Evolutionary conservation across 768 basidiomycete genomes (phyloP).

Genomic region (Lactarius sanguifluus): DNA sequence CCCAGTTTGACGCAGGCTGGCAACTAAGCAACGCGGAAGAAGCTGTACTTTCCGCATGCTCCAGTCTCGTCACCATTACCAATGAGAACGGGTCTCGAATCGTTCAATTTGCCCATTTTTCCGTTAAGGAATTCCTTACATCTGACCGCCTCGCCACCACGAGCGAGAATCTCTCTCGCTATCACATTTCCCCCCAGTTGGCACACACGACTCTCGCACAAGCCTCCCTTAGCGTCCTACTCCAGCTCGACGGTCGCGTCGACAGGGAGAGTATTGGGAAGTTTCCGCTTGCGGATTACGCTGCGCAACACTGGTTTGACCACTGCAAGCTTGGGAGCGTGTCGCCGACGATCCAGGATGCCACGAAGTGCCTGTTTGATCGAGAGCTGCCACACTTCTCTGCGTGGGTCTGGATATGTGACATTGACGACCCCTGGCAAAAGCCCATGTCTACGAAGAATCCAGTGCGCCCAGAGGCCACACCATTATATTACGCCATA

Average conservation of each 20-base stretch:
- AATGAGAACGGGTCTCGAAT: too few relatives aligned
- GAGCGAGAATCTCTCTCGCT: neutral
- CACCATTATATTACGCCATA: neutral
- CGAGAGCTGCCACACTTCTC: neutral
- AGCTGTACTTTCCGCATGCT: neutral
- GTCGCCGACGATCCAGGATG: neutral
- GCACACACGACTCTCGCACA: neutral
- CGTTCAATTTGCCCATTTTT: too few relatives aligned
- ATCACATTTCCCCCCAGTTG: neutral
- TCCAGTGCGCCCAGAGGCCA: neutral
- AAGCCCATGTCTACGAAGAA: neutral
- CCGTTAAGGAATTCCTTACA: neutral
- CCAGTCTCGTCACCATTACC: neutral
- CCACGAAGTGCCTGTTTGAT: neutral
- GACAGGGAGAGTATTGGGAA: neutral
- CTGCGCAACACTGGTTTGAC: neutral
- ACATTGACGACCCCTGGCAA: neutral
- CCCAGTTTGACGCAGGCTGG: neutral
- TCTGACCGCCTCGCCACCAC: slow-evolving; percentile 3
- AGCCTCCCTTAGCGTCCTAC: neutral
- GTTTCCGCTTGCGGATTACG: slow-evolving; percentile 1
- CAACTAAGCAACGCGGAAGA: neutral
- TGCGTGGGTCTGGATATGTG: neutral
- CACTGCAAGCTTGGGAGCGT: neutral
- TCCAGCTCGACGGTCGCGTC: neutral